Conservation (phyloP, 352 stramenopile genomes). For the Pythium vanterpoolii region DNA sequence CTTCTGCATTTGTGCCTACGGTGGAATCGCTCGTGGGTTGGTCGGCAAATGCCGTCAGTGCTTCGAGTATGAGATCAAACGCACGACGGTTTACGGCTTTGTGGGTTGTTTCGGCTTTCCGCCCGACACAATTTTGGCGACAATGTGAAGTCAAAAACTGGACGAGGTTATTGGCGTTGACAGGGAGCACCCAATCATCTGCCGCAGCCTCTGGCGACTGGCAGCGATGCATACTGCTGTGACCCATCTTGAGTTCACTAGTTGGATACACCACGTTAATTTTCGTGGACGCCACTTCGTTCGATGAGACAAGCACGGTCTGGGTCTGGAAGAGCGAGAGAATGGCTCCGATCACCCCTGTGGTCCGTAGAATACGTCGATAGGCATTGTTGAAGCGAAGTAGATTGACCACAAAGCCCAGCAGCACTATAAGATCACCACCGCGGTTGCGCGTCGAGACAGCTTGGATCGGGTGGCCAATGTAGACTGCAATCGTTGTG, state of each 20-base stretch:
- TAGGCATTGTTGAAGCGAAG: constrained; percentile 45
- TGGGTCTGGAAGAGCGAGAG: constrained; percentile 43
- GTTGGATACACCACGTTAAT: constrained; percentile 54
- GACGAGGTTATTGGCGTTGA: constrained; percentile 37
- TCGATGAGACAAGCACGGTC: constrained; percentile 26
- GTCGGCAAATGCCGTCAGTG: constrained; percentile 35
- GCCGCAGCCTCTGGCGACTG: constrained; percentile 8
- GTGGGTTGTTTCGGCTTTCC: constrained; percentile 7
- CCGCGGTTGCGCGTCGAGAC: not conserved
- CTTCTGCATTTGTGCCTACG: not conserved
- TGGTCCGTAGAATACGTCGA: constrained; percentile 31
- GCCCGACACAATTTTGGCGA: constrained; percentile 27
- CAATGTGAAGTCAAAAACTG: constrained; percentile 52
- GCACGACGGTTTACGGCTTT: constrained; percentile 26
- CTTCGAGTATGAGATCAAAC: constrained; percentile 39
- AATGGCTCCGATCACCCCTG: constrained; percentile 38
- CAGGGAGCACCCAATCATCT: constrained; percentile 7
- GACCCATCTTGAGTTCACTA: constrained; percentile 30
- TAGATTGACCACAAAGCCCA: constrained; percentile 27
- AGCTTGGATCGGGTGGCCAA: constrained; percentile 28
- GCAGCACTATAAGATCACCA: constrained; percentile 28
- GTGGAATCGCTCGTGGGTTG: not conserved
- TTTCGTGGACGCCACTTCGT: constrained; percentile 27
- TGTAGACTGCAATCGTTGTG: constrained; percentile 28
- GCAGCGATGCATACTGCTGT: constrained; percentile 16